Percentiles rank a stretch among this genome's conserved stretches.
Evolutionary conservation across 1,139 yeast genomes (phyloP).

Genomic region (Suhomyces bribrorum): DNA sequence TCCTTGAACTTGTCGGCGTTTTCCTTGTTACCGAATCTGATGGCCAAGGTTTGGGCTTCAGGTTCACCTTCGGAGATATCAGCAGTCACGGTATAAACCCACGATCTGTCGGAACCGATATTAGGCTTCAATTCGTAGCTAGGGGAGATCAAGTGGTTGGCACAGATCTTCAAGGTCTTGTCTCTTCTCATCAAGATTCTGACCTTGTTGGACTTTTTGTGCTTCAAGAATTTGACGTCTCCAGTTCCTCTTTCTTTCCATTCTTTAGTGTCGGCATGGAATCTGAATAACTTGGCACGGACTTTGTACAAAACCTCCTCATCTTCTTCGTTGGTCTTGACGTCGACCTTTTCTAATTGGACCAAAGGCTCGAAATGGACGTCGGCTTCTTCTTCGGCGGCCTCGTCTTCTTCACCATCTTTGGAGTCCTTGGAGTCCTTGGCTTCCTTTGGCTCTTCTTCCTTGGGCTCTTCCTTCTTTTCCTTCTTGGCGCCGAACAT

Average conservation of each 20-base stretch:
- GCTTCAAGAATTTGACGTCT: conserved; percentile 92
- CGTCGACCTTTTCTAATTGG: conserved; percentile 92
- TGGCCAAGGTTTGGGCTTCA: conserved; percentile 95
- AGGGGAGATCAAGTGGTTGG: conserved; percentile 88
- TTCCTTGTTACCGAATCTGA: conserved; percentile 95
- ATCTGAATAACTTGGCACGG: conserved; percentile 93
- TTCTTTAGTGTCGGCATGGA: conserved; percentile 78
- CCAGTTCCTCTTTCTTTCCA: conserved; percentile 99
- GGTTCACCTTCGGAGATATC: conserved; percentile 96
- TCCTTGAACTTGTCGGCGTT: conserved; percentile 96
- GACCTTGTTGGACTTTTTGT: conserved; percentile 75
- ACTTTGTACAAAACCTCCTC: conserved; percentile 88
- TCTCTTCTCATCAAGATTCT: conserved; percentile 98
- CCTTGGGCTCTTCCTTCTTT: conserved; percentile 50
- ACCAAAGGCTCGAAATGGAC: conserved; percentile 97
- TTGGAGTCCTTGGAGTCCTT: conserved; percentile 34
- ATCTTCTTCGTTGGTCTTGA: conserved; percentile 94
- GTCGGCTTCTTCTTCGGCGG: conserved; percentile 87
- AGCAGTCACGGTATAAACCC: conserved; percentile 96
- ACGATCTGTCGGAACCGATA: conserved; percentile 95
- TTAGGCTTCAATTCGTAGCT: conserved; percentile 87
- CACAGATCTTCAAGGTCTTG: conserved; percentile 96
- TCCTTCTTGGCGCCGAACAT: conserved; percentile 88
- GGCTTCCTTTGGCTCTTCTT: conserved; percentile 33
- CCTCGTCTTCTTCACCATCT: conserved; percentile 54